Evolutionary conservation across 805 yeast species (phyloP), one percentile per base, ranked within the genome.

Genomic region (Cyberlindnera sargentensis): DNA sequence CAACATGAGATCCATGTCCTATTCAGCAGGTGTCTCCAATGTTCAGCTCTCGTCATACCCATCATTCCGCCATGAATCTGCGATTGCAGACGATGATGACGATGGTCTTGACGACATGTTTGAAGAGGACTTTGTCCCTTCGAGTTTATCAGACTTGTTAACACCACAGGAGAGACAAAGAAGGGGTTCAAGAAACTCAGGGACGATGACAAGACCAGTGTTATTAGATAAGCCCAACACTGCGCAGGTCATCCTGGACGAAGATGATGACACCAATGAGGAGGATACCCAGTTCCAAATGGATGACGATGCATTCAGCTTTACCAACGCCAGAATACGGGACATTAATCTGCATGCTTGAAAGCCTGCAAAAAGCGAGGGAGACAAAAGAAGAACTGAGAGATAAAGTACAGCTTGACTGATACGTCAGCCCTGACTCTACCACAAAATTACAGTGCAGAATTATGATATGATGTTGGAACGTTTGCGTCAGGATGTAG

Each of bases 71-170:
- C 36, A 43, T 37, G 60, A 49, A 24, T 48, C 44, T 46, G 60
- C 71, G n/a, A 63, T 57, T 6, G 63, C 61, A 31, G 71, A 68
- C 38, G 70, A 66, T 43, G 51, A 34, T 45, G 52, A 44, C 8
- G 44, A 45, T 15, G 45, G 42, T 27, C 27, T 36, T 35, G 44
- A 45, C 28, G 71, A 45, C n/a, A 46, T 54, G 45, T 64, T 61
- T 57, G 85, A 76, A 38, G 90, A 85, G 50, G 95, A 85, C 57
- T 84, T 78, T 52, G 84, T 89, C 4, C 97, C 97, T 1, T 79
- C 82, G 5, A 77, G 90, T 28, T 65, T 89, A 33, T 76, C 82
- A n/a, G 95, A 87, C 50, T 66, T 88, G 40, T 65, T 90, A 4
- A 50, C 55, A 10, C 54, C 53, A 7, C 55, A 53, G 26, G 96